Conservation (phyloP, 73 alveolate genomes). For the Effrenium voratum region DNA sequence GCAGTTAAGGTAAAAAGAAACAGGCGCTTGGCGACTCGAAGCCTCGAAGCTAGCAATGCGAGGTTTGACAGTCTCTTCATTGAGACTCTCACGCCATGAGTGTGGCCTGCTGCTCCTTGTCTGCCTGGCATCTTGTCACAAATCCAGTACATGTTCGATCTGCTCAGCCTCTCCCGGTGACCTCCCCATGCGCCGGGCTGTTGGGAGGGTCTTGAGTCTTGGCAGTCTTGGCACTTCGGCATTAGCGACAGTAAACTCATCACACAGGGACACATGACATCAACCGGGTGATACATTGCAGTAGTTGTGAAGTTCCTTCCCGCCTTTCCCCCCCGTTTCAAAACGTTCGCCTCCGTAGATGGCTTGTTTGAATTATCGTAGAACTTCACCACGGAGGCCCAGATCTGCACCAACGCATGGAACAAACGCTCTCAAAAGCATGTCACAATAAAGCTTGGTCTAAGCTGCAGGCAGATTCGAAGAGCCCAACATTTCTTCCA, state of each 20-base stretch:
- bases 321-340: neutral
- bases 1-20: no score
- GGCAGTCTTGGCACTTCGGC: neutral
- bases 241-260: neutral
- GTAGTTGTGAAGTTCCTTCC: neutral
- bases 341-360: conserved; percentile 5
- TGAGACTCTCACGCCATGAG: conserved; percentile 38
- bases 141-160: neutral
- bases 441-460: neutral
- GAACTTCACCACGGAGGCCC: conserved; percentile 74
- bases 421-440: neutral
- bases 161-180: neutral
- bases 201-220: neutral
- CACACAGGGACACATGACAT: neutral
- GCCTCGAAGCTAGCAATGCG: no score
- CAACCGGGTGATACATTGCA: neutral
- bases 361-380: conserved; percentile 61
- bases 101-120: conserved; percentile 59
- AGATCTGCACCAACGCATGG: conserved; percentile 3
- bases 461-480: conserved; percentile 43
- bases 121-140: neutral
- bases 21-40: no score
- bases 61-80: no score
- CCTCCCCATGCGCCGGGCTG: neutral
- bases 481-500: conserved; percentile 57